Evolutionary conservation across 306 rosid species (phyloP), one percentile per base, ranked within the genome.

Genomic region (Medicago lupulina): DNA sequence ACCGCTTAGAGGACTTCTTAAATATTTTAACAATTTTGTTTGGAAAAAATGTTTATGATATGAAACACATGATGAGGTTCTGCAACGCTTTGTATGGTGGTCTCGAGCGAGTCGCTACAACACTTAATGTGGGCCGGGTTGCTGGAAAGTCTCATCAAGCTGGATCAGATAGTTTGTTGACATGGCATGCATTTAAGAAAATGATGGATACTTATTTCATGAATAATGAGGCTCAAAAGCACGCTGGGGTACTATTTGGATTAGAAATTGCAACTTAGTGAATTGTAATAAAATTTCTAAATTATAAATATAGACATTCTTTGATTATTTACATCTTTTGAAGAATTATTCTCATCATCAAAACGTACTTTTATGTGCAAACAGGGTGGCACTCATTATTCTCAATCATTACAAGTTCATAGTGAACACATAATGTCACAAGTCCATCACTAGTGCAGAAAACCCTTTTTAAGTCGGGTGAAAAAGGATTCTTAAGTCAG

Each of bases 101-200:
- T 12, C 16, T 58, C 3, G 64, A 58, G 2, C 39, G 64, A 2
- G 64, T 58, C 1, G 36, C 38, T 58, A 23, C 36, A 5, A 21
- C 39, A 7, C 38, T 58, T 0, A 58, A 58, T 0, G 64, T 58
- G 9, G 1, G 3, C 2, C 16, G 64, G n/a, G 38, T 3, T 10
- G 38, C 4, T 23, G 64, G 64, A 25, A 58, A 58, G 15, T 21
- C 38, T 12, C 64, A 58, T 58, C 64, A 58, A 58, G 64, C 64
- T 0, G 64, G 64, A 11, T 58, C 64, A 0, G 64, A 58, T 21
- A 58, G 64, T 23, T 12, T 58, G 36, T 11, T 58, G 1, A 58
- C 64, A 0, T 58, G 36, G 64, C 64, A 23, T 23, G 39, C 36
- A 0, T 58, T 58, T 2, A 23, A 23, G 16, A 58, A 23, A 19